Conservation (phyloP, 768 basidiomycete genomes). For the Lactifluus piperatus region DNA sequence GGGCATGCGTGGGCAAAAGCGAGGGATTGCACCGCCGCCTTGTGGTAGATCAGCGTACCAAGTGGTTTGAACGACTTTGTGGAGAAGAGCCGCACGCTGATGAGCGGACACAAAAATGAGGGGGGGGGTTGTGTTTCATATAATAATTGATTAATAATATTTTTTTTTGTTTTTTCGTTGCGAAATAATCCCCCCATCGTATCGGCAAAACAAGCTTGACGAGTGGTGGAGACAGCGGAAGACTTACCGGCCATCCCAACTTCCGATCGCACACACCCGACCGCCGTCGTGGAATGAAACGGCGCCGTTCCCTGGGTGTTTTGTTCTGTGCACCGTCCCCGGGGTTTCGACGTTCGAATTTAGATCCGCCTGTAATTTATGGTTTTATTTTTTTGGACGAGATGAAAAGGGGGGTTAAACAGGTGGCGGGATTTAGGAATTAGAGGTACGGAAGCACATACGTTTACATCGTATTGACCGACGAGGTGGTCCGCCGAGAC, state of each 20-base stretch:
- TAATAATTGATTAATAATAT: not conserved
- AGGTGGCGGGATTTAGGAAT: not conserved
- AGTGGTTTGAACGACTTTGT: slow-evolving; percentile 73
- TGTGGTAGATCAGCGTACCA: slow-evolving; percentile 79
- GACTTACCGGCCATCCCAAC: slow-evolving; percentile 89
- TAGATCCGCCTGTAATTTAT: slow-evolving; percentile 7
- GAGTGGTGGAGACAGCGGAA: too few relatives aligned
- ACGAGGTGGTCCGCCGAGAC: slow-evolving; percentile 82
- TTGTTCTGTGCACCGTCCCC: slow-evolving; percentile 45
- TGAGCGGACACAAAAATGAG: too few relatives aligned
- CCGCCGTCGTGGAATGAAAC: slow-evolving; percentile 72
- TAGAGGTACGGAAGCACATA: slow-evolving; percentile 24
- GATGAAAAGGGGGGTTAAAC: not conserved
- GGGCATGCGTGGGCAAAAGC: slow-evolving; percentile 45
- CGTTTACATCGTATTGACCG: slow-evolving; percentile 52
- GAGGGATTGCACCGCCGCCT: slow-evolving; percentile 63
- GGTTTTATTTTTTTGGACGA: not conserved
- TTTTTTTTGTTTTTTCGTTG: not conserved
- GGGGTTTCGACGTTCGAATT: slow-evolving; percentile 13
- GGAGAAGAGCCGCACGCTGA: slow-evolving; percentile 75
- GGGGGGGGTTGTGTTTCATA: not conserved
- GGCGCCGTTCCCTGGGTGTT: slow-evolving; percentile 70
- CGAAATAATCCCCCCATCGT: too few relatives aligned
- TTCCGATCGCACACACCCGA: slow-evolving; percentile 76
- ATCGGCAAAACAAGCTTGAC: too few relatives aligned